These are phyloP conservation scores for Solanum chacoense DNA, from an alignment of 305 asterid species.

Conservation along the genomic window DNA sequence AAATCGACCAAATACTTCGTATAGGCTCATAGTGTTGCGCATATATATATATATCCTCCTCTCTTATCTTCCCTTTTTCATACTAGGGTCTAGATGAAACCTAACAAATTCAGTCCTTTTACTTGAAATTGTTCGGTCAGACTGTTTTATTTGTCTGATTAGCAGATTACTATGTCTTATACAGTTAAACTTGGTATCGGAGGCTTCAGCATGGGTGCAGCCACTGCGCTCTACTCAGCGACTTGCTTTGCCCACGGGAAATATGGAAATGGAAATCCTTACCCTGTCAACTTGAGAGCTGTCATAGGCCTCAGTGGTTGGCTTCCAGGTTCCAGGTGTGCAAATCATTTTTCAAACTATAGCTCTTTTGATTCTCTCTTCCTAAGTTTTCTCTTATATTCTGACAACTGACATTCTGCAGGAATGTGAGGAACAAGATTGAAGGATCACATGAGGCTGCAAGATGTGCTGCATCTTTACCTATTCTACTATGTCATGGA, in stretches of 20 bases:
- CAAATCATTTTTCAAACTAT: not conserved
- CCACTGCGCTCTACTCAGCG: slow-evolving; percentile 85
- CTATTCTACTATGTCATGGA: slow-evolving; percentile 87
- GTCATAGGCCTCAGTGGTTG: slow-evolving; percentile 89
- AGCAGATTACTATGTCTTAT: not conserved
- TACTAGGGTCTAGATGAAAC: not conserved
- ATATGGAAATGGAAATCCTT: slow-evolving; percentile 77
- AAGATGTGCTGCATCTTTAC: slow-evolving; percentile 88
- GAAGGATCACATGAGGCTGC: slow-evolving; percentile 78
- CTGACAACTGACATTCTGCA: slow-evolving; percentile 21
- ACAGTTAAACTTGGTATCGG: slow-evolving; percentile 95
- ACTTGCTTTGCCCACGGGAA: slow-evolving; percentile 82
- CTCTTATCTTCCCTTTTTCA: not conserved
- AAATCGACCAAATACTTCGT: not conserved
- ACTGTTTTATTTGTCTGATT: not conserved
- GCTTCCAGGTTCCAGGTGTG: slow-evolving; percentile 91
- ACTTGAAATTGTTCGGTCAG: not conserved
- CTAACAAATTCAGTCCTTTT: not conserved
- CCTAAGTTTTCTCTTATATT: not conserved
- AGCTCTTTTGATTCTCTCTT: not conserved
- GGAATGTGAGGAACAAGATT: slow-evolving; percentile 62
- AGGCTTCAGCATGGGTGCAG: slow-evolving; percentile 97
- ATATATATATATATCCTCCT: not conserved
- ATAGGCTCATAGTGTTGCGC: not conserved
- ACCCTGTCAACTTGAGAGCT: slow-evolving; percentile 65